These are phyloP conservation scores for Litsea cubeba DNA, from an alignment of 164 flowering plant species.

Conservation along the genomic window DNA sequence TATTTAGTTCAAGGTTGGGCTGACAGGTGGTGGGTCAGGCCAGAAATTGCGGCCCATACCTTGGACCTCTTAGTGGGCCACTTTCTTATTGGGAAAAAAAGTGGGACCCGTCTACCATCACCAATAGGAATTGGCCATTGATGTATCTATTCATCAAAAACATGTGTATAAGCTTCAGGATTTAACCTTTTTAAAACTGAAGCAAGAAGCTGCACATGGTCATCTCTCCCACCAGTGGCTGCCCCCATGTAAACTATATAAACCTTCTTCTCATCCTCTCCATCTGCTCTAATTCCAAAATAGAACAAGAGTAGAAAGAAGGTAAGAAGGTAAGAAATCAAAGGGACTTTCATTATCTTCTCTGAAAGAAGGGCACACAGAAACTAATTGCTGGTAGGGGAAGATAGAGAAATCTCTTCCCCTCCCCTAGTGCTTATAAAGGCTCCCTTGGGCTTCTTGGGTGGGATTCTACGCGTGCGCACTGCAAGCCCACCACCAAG, in stretches of 20 bases:
- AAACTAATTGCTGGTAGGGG: background rate
- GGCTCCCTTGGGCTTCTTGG: background rate
- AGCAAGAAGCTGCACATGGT: constrained; percentile 32
- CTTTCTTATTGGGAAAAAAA: too few relatives aligned
- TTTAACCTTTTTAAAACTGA: constrained; percentile 28
- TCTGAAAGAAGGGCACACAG: background rate
- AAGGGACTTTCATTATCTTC: constrained; percentile 3
- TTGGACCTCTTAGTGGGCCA: too few relatives aligned
- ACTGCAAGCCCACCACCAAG: background rate
- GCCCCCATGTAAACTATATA: constrained; percentile 64
- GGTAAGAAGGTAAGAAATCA: background rate
- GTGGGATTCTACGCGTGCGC: background rate
- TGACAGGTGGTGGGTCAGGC: too few relatives aligned
- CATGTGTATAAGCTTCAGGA: background rate
- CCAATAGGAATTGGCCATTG: too few relatives aligned
- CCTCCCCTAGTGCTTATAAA: background rate
- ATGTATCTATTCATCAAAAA: background rate
- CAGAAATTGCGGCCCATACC: too few relatives aligned
- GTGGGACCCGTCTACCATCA: background rate
- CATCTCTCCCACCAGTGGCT: constrained; percentile 11
- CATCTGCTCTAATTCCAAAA: constrained; percentile 14
- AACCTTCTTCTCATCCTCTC: constrained; percentile 20
- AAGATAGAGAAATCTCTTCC: background rate
- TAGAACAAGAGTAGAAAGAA: constrained; percentile 6
- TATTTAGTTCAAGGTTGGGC: too few relatives aligned